Conservation (phyloP, 768 basidiomycete species). For the Rossbeevera mucosa region DNA sequence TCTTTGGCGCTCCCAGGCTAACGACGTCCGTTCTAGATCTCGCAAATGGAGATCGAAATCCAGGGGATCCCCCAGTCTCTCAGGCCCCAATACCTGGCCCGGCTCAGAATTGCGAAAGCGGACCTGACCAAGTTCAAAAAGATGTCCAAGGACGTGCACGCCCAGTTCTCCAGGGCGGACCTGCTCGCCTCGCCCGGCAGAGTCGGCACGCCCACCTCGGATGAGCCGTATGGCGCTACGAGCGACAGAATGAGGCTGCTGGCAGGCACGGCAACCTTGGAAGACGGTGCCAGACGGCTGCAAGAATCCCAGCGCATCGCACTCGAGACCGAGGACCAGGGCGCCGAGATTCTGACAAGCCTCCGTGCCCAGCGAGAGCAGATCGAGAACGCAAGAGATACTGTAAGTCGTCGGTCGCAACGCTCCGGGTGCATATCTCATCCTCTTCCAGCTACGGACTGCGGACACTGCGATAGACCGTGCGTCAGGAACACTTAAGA, state of each 20-base stretch:
- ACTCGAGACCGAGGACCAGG: slow-evolving; percentile 93
- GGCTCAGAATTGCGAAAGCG: slow-evolving; percentile 70
- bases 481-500: slow-evolving; percentile 86
- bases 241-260: slow-evolving; percentile 79
- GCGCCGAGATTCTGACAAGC: slow-evolving; percentile 85
- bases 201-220: slow-evolving; percentile 44
- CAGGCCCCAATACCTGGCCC: slow-evolving; percentile 67
- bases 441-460: slow-evolving; percentile 57
- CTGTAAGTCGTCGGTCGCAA: slow-evolving; percentile 44
- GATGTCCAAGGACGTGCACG: slow-evolving; percentile 65
- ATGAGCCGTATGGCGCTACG: slow-evolving; percentile 72
- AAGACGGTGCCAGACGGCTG: slow-evolving; percentile 79
- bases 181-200: slow-evolving; percentile 56
- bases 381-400: slow-evolving; percentile 89
- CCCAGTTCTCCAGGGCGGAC: slow-evolving; percentile 67
- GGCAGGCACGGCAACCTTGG: slow-evolving; percentile 69
- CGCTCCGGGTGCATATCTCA: not conserved
- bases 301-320: slow-evolving; percentile 91
- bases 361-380: slow-evolving; percentile 87
- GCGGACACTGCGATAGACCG: slow-evolving; percentile 89
- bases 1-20: not conserved
- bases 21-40: slow-evolving; percentile 52
- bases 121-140: slow-evolving; percentile 80
- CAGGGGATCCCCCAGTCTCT: slow-evolving; percentile 89
- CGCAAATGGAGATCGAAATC: slow-evolving; percentile 99